A percentile compares a stretch with the other conserved stretches of the same genome.
Conservation (phyloP, 1,139 yeast genomes). For the Taphrina communis region DNA sequence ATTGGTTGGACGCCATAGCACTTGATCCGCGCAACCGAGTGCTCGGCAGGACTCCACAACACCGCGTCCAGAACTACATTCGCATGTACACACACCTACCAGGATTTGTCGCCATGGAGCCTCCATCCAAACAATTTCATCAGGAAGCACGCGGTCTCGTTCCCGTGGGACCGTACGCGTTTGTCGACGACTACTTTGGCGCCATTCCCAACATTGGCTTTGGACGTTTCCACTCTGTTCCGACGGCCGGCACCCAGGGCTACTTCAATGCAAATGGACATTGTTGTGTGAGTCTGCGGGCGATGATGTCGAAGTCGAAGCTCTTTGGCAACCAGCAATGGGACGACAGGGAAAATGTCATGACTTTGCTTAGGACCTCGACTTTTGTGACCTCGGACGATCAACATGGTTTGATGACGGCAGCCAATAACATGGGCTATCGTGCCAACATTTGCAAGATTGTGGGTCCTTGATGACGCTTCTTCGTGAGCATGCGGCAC, state of each 20-base stretch:
- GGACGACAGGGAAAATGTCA: constrained; percentile 4
- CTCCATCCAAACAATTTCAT: constrained; percentile 13
- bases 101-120: constrained; percentile 15
- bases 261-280: constrained; percentile 10
- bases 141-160: neutral
- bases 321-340: constrained; percentile 15
- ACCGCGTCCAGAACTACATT: constrained; percentile 2
- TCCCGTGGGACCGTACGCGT: constrained; percentile 15
- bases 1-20: constrained; percentile 3
- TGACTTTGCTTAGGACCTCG: neutral
- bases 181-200: constrained; percentile 9
- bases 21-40: constrained; percentile 5
- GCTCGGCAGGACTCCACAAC: neutral
- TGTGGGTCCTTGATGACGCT: neutral
- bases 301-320: neutral
- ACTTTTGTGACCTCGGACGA: constrained; percentile 5
- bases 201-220: constrained; percentile 1
- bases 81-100: constrained; percentile 1
- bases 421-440: constrained; percentile 5
- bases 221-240: constrained; percentile 2
- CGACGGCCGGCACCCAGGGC: neutral
- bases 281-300: neutral
- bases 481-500: too few species aligned
- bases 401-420: neutral
- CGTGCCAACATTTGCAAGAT: neutral